Evolutionary conservation across 2,329 filamentous ascomycete genomes (phyloP).

Genomic region (Colletotrichum theobromicola): DNA sequence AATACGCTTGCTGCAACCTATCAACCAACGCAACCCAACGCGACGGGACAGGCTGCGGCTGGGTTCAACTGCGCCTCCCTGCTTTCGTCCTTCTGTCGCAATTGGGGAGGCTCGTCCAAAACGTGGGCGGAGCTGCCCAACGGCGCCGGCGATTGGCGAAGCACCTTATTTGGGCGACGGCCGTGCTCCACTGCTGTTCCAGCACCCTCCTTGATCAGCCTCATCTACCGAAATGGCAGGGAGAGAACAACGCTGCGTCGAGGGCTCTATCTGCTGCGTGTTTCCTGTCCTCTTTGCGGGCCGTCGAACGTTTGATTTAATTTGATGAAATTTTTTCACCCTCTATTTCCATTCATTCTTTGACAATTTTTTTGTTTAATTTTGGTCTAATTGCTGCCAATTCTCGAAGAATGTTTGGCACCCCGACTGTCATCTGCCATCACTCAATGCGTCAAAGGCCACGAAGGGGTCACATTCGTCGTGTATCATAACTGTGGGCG

Average conservation of each 20-base stretch:
- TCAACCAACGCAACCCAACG: neutral
- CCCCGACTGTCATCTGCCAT: neutral
- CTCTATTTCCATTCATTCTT: neutral
- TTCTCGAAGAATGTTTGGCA: neutral
- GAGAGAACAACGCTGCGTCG: neutral
- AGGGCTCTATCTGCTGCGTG: neutral
- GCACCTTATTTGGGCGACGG: neutral
- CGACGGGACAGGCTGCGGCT: slow-evolving; percentile 1
- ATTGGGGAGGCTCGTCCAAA: slow-evolving; percentile 6
- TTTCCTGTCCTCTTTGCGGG: neutral
- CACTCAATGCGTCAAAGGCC: neutral
- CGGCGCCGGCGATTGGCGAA: slow-evolving; percentile 9
- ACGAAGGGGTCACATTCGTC: neutral
- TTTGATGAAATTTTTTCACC: neutral
- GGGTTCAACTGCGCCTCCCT: slow-evolving; percentile 15
- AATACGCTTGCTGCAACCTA: neutral
- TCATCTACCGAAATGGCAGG: slow-evolving; percentile 14
- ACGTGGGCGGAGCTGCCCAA: slow-evolving; percentile 13
- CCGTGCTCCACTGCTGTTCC: slow-evolving; percentile 9
- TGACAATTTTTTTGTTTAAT: neutral
- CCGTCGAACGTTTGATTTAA: neutral
- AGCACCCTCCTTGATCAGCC: slow-evolving; percentile 8
- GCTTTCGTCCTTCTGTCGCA: slow-evolving; percentile 12
- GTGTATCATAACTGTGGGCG: neutral
- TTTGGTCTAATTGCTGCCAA: neutral